Evolutionary conservation across 306 rosid species (phyloP), one percentile per base, ranked within the genome.

Genomic region (Corylus americana): DNA sequence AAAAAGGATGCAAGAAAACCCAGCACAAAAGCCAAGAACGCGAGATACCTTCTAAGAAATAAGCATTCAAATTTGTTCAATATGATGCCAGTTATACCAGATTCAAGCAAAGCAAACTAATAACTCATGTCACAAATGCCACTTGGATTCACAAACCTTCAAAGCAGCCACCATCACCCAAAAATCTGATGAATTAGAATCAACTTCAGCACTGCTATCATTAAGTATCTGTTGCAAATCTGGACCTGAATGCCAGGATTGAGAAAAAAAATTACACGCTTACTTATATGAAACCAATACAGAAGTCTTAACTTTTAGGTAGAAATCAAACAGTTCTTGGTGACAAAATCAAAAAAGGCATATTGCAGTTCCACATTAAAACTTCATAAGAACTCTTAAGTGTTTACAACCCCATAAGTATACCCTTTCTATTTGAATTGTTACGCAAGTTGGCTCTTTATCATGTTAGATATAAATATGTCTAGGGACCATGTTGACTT

Each of bases 121-220:
- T 78, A 64, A 74, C 69, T 14, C 50, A 78, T 67, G 75, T 57
- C 77, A 44, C 2, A n/a, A 50, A 53, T 45, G 67, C 51, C 83
- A 67, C 55, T 53, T 55, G 79, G 61, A 76, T 76, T 83, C 74
- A 81, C 91, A 45, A 80, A 94, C 98, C 98, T 95, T 95, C 78
- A 95, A 83, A 42, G 99, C 97, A 83, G 96, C 96, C 80, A 95
- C 93, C 92, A 95, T 78, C 79, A 92, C 90, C 99, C 99, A 95
- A 91, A 93, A 93, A 78, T 93, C 92, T 22, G 96, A 93, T 31
- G 99, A 95, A 82, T 69, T 86, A 50, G 92, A 84, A 76, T 90
- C 90, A 81, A 93, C 90, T 83, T 95, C 99, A 73, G 87, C 87
- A 83, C 83, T 82, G 80, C 83, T 82, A 81, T 95, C 98, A 74